Evolutionary conservation across 2,329 filamentous ascomycete species (phyloP), one percentile per base, ranked within the genome.

Genomic region (Pestalotiopsis fici): DNA sequence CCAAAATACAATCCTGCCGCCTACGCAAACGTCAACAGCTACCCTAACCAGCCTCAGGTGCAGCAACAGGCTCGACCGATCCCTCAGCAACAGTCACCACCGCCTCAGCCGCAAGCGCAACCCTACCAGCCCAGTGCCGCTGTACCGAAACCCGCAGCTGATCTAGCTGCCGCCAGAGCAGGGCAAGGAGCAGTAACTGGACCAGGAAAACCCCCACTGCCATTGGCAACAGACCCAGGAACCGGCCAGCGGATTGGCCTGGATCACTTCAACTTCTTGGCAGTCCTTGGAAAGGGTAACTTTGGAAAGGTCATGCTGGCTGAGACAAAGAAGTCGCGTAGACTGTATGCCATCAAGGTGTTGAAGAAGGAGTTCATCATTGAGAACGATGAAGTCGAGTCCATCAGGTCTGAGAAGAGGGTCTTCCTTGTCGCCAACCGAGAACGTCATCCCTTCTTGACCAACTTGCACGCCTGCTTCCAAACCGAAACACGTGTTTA

Each of bases 311-410:
- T 99, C 82, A 99, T 99, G 96, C 85, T 99, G 79, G 96, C 96
- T 2, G 97, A 99, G 82, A 97, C 96, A 1, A 99, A 99, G 85
- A 90, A 90, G 66, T 90, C 93, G 11, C 93, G 95, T 80, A 93
- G 95, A 79, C 86, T 99, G 7, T 99, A 98, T 78, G 96, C 96
- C 67, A 99, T 99, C 81, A 99, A 99, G 82, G 96, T 99, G 47
- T 84, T 99, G 73, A 99, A 99, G 88, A 99, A 99, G 83, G 96
- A 99, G 80, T 99, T 99, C 79, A 99, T 99, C 77, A 99, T 99
- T 70, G 97, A 99, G 79, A 97, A 99, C 72, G 96, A 99, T 77
- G 96, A 99, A 83, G 96, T 99, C 7, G 96, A 99, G 81, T 98
- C 95, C 80, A 98, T 94, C 55, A 90, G 95, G 71, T 99, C 96